These are phyloP conservation scores for Steccherinum ochraceum DNA, from an alignment of 768 basidiomycete species.

Conservation along the genomic window DNA sequence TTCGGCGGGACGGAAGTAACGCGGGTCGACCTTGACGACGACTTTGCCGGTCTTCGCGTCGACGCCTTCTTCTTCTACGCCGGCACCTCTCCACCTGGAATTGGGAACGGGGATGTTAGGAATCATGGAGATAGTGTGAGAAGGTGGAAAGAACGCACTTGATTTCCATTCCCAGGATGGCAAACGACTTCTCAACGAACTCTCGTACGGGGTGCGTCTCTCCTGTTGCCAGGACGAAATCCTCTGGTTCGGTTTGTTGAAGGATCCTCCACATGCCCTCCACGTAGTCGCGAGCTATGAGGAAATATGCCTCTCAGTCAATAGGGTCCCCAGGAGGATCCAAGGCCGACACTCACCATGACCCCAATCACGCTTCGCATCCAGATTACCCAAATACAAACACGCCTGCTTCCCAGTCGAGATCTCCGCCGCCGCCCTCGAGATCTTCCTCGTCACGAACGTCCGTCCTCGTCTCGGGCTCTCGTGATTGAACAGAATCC, in stretches of 20 bases:
- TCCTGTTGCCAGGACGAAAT: conserved; percentile 93
- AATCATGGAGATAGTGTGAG: conserved; percentile 4
- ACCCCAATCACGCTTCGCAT: conserved; percentile 96
- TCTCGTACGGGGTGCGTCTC: conserved; percentile 95
- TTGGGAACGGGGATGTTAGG: too few species aligned
- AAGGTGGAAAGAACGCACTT: conserved; percentile 32
- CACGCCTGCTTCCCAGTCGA: conserved; percentile 82
- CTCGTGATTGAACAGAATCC: conserved; percentile 98
- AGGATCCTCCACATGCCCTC: conserved; percentile 99
- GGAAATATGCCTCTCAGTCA: conserved; percentile 2
- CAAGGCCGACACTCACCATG: conserved; percentile 59
- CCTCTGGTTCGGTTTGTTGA: conserved; percentile 75
- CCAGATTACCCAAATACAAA: conserved; percentile 90
- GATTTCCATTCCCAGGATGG: conserved; percentile 57
- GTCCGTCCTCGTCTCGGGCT: conserved; percentile 91
- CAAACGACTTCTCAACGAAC: conserved; percentile 86
- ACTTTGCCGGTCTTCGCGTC: conserved; percentile 62
- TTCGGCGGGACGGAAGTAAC: conserved; percentile 93
- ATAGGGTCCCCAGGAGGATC: conserved; percentile 2
- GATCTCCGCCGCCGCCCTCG: conserved; percentile 90
- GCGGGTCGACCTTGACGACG: conserved; percentile 79
- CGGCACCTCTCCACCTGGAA: conserved; percentile 69
- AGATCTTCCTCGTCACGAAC: conserved; percentile 94
- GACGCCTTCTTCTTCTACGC: conserved; percentile 72
- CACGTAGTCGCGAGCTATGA: conserved; percentile 76